Conservation (phyloP, 2,329 filamentous ascomycete species). For the Didymella lethalis region DNA sequence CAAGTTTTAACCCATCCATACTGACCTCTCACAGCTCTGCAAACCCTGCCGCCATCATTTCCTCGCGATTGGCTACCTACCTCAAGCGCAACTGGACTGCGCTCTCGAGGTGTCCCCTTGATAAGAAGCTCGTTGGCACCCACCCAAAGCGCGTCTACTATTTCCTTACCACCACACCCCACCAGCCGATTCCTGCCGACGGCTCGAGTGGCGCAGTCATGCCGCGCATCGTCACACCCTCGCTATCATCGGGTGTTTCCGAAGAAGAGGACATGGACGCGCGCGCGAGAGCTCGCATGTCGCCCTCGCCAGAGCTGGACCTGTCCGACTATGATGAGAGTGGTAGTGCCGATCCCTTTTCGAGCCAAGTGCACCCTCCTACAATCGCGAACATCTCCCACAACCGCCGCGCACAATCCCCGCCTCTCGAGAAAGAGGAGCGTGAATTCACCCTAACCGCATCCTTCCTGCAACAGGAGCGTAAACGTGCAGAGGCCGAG, state of each 20-base stretch:
- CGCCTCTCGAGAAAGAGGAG: conserved; percentile 91
- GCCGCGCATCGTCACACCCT: conserved; percentile 78
- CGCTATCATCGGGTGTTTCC: conserved; percentile 79
- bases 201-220: conserved; percentile 59
- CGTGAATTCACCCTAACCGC: conserved; percentile 97
- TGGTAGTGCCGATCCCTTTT: conserved; percentile 66
- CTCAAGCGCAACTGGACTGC: conserved; percentile 85
- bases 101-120: conserved; percentile 81
- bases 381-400: conserved; percentile 58
- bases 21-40: conserved; percentile 73
- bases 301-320: conserved; percentile 92
- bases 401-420: conserved; percentile 78
- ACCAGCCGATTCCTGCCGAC: conserved; percentile 79
- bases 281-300: conserved; percentile 71
- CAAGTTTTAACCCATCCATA: conserved; percentile 42
- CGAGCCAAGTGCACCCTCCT: conserved; percentile 55
- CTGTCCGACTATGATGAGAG: conserved; percentile 84
- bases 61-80: conserved; percentile 87
- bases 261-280: conserved; percentile 70
- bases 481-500: conserved; percentile 53
- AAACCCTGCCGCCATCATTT: conserved; percentile 94
- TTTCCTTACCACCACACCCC: conserved; percentile 88
- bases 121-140: conserved; percentile 89
- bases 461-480: conserved; percentile 74
- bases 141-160: conserved; percentile 97